Conservation (phyloP, 306 rosid species). For the Citrullus colocynthis region DNA sequence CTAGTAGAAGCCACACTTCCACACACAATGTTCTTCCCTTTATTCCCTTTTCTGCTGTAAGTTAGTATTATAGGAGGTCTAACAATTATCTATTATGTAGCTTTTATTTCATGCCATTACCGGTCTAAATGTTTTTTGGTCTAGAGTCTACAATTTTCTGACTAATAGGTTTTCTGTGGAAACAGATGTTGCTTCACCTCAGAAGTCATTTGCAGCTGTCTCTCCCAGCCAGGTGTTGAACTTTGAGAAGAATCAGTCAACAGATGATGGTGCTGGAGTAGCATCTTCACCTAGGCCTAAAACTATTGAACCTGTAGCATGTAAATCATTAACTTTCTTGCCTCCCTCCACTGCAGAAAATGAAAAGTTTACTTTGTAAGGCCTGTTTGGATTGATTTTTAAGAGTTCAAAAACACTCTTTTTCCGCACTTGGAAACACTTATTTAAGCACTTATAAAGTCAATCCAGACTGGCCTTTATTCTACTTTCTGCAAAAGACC, state of each 20-base stretch:
- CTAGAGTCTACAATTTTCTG: not conserved
- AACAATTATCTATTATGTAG: not conserved
- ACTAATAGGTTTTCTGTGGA: conserved; percentile 16
- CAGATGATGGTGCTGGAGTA: conserved; percentile 51
- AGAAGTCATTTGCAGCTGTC: conserved; percentile 32
- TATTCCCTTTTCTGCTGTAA: too few species aligned
- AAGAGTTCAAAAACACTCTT: too few species aligned
- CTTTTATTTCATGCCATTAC: not conserved
- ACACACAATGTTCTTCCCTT: too few species aligned
- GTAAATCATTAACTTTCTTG: conserved; percentile 37
- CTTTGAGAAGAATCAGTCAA: conserved; percentile 33
- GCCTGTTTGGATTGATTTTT: too few species aligned
- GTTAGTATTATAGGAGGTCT: too few species aligned
- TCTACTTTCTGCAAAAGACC: not conserved
- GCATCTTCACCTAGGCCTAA: conserved; percentile 48
- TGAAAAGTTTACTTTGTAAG: not conserved
- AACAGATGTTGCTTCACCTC: conserved; percentile 53
- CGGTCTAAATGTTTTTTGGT: not conserved
- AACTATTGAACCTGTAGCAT: conserved; percentile 51
- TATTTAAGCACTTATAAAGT: too few species aligned
- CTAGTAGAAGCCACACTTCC: too few species aligned
- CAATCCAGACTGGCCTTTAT: not conserved
- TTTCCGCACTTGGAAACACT: too few species aligned
- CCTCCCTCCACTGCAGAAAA: not conserved
- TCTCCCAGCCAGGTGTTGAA: conserved; percentile 51